phyloP scores from a whole-genome alignment of 805 yeast genomes.

The Lipomyces sp. region DNA sequence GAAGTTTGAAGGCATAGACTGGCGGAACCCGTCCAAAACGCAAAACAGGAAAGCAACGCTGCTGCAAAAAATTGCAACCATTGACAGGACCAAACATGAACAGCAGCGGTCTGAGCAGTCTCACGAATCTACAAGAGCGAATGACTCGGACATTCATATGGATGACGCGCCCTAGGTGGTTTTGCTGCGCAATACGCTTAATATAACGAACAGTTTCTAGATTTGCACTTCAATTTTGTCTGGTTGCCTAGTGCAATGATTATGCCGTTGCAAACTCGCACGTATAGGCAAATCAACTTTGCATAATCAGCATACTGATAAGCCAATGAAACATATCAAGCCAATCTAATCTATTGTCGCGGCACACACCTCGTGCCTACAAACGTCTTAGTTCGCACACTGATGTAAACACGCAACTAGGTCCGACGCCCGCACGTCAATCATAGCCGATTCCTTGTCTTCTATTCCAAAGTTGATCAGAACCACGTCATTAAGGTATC shows the following conservation, averaged over 20 bases:
- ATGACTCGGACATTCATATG: slow-evolving; percentile 1
- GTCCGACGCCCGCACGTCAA: slow-evolving; percentile 25
- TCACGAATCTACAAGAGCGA: not conserved
- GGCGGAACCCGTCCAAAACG: slow-evolving; percentile 11
- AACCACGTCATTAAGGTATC: slow-evolving; percentile 26
- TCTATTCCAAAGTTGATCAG: slow-evolving; percentile 26
- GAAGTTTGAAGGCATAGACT: slow-evolving; percentile 13
- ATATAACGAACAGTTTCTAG: no score
- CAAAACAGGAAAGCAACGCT: slow-evolving; percentile 7
- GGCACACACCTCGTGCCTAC: no score
- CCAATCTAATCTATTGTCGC: no score
- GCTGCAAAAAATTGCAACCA: slow-evolving; percentile 12
- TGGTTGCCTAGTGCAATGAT: no score
- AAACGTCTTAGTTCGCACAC: slow-evolving; percentile 15
- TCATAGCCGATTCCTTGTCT: slow-evolving; percentile 23
- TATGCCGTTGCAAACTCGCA: no score
- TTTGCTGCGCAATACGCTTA: no score
- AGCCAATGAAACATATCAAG: no score
- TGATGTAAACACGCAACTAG: slow-evolving; percentile 21
- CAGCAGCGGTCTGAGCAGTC: not conserved
- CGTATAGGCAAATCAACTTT: no score
- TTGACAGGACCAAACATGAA: slow-evolving; percentile 7
- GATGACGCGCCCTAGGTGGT: not conserved
- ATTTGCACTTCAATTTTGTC: no score
- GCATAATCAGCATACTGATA: no score